Evolutionary conservation across 768 basidiomycete genomes (phyloP), one percentile per base, ranked within the genome.

Genomic region (Leccinum subgranulosum): DNA sequence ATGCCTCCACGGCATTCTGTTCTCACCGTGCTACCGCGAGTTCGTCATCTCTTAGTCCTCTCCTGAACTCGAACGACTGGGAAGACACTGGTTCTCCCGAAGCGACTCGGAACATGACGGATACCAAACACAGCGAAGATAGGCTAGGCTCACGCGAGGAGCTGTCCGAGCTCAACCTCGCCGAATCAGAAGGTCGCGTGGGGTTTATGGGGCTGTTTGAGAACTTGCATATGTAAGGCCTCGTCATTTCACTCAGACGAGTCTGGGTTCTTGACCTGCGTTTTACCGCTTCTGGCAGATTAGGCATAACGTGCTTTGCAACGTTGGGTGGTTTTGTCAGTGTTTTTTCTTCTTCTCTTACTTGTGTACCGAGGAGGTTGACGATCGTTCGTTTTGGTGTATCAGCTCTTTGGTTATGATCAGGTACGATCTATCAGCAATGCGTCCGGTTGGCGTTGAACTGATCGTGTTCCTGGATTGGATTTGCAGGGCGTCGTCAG

Each of bases 251-350:
- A 29, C 48, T 43, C 41, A 41, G 36, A 39, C 36, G 33, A 0
- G 21, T 33, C 11, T 21, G 12, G 17, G 43, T 19, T 60, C 49
- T 53, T 60, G 43, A 58, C 51, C 12, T 11, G 51, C 27, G 28
- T 23, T 19, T 12, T 17, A 43, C 12, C 14, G 10, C 36, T 8
- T 19, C 39, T 25, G 39, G 10, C 43, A 72, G 70, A 54, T 64
- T 73, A 56, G 68, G 70, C 23, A 59, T 73, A 59, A 69, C 70
- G 6, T 68, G 61, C 41, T 73, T 72, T 53, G 72, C 72, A 43
- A 64, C 70, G 5, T 41, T 72, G 45, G 70, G 70, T 47, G 72
- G 70, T 49, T 72, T 72, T 36, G 70, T 72, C 33, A 66, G 70
- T 64, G 27, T 17, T 55, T 29, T 0, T 17, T 41, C 6, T 54